Conservation (phyloP, 371 early-diverging fungal species). For the Circinella minor region DNA sequence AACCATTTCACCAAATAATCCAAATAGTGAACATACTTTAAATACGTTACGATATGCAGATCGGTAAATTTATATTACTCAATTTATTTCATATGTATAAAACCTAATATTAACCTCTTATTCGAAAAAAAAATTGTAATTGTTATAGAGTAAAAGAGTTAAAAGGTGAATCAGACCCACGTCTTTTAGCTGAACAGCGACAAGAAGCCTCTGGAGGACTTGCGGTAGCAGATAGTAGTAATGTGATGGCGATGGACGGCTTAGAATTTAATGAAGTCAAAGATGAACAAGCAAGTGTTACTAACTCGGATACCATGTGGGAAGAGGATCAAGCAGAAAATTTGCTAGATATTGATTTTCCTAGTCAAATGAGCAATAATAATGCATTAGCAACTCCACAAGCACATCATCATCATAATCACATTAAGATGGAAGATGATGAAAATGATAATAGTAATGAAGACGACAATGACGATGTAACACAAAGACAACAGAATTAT, state of each 20-base stretch:
- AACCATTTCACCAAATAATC: constrained; percentile 91
- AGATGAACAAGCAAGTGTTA: constrained; percentile 16
- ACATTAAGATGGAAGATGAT: neutral
- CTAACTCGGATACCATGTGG: constrained; percentile 25
- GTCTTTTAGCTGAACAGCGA: constrained; percentile 17
- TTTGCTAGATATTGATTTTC: constrained; percentile 46
- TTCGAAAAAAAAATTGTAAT: neutral
- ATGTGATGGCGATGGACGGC: neutral
- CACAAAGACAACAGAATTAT: constrained; percentile 33
- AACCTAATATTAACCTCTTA: no score
- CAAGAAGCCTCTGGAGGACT: neutral
- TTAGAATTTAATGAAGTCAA: neutral
- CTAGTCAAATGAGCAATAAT: constrained; percentile 27
- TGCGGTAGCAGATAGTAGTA: neutral
- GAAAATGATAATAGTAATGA: neutral
- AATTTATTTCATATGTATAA: no score
- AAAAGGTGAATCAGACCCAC: constrained; percentile 47
- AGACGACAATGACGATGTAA: neutral
- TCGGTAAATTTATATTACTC: constrained; percentile 45
- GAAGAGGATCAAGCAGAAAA: constrained; percentile 46
- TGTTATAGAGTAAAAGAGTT: constrained; percentile 43
- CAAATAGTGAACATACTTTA: constrained; percentile 96
- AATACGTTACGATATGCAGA: constrained; percentile 99
- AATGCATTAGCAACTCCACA: constrained; percentile 43
- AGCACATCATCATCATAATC: constrained; percentile 23